Percentiles rank a stretch among this genome's conserved stretches.
These are phyloP conservation scores for Phytopythium vexans DNA, from an alignment of 352 stramenopile species.

Conservation along the genomic window DNA sequence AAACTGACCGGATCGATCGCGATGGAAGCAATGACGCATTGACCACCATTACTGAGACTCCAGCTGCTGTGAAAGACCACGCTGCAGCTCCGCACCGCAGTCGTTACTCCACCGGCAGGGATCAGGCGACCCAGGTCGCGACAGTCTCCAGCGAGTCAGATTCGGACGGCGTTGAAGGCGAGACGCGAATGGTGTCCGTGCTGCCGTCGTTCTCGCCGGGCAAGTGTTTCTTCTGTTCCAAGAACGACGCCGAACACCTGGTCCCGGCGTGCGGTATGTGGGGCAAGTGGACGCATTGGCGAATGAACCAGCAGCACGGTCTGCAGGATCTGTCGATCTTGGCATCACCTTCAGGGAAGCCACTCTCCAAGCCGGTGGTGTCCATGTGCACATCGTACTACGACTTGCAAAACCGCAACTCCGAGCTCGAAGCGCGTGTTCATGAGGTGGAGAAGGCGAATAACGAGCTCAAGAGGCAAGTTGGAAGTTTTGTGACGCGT, in stretches of 20 bases:
- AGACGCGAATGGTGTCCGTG: constrained; percentile 54
- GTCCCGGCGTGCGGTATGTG: constrained; percentile 79
- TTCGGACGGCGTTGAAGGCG: not conserved
- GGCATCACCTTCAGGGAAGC: constrained; percentile 4
- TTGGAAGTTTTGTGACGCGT: constrained; percentile 13
- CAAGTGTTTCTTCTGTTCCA: constrained; percentile 86
- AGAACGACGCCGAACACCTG: constrained; percentile 79
- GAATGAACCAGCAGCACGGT: constrained; percentile 69
- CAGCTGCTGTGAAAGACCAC: too few relatives aligned
- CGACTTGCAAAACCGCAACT: constrained; percentile 72
- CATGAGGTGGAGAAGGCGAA: constrained; percentile 29
- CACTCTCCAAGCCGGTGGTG: constrained; percentile 25
- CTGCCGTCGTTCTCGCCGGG: constrained; percentile 75
- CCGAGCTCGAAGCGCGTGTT: constrained; percentile 38
- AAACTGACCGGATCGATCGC: not conserved
- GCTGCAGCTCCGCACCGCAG: too few relatives aligned
- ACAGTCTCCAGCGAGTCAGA: not conserved
- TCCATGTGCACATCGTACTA: constrained; percentile 87
- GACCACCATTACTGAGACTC: too few relatives aligned
- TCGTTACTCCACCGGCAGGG: not conserved
- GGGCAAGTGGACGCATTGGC: constrained; percentile 85
- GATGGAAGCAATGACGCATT: too few relatives aligned
- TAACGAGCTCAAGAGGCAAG: constrained; percentile 18
- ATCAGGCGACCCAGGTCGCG: not conserved
- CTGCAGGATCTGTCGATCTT: constrained; percentile 9